phyloP scores from a whole-genome alignment of 768 basidiomycete species.

The Dendrothele bispora region DNA sequence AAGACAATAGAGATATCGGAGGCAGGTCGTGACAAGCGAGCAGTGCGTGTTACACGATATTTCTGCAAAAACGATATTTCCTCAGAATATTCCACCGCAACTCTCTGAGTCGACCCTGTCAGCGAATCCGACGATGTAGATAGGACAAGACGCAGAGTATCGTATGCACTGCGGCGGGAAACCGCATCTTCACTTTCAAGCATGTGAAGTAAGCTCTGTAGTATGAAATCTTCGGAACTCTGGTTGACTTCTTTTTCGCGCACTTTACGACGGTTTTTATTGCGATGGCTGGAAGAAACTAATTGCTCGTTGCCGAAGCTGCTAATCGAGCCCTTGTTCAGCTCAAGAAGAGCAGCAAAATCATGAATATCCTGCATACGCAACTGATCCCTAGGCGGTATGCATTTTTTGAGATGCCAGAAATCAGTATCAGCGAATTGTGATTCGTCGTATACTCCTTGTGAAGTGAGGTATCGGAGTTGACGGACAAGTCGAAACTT shows the following conservation, averaged over 20 bases:
- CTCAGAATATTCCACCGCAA: constrained; percentile 38
- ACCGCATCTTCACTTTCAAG: constrained; percentile 50
- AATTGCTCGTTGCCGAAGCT: constrained; percentile 51
- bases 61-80: constrained; percentile 50
- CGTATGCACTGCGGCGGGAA: constrained; percentile 59
- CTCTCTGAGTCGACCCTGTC: constrained; percentile 21
- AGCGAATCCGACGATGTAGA: constrained; percentile 30
- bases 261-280: constrained; percentile 12
- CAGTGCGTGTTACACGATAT: constrained; percentile 39
- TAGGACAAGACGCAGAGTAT: constrained; percentile 61
- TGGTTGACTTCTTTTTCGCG: constrained; percentile 18
- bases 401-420: constrained; percentile 82
- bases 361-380: constrained; percentile 69
- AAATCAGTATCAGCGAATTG: constrained; percentile 65
- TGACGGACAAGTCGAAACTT: constrained; percentile 77
- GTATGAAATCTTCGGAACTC: constrained; percentile 48
- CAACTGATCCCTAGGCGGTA: constrained; percentile 55
- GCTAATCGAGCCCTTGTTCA: constrained; percentile 59
- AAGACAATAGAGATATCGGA: constrained; percentile 40
- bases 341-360: constrained; percentile 64
- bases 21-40: constrained; percentile 23
- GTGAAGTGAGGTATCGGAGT: constrained; percentile 49
- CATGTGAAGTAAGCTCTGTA: constrained; percentile 55
- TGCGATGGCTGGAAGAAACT: not conserved
- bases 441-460: constrained; percentile 34